Conservation (phyloP, 805 yeast species). For the Metschnikowia similis region DNA sequence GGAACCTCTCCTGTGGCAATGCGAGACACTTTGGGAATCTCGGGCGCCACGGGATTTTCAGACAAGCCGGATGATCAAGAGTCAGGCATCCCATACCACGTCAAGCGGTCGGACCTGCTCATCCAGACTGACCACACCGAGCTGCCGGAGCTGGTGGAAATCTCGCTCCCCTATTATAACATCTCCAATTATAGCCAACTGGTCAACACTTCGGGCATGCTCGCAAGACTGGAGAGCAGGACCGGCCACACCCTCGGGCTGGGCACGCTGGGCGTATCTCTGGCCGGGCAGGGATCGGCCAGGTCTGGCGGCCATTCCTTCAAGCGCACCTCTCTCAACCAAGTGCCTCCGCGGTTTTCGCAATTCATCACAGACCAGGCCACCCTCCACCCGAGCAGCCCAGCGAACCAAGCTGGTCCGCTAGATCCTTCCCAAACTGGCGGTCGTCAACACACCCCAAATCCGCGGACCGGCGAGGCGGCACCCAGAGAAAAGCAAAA, state of each 20-base stretch:
- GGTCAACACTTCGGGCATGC: slow-evolving; percentile 13
- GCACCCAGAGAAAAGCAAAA: not conserved
- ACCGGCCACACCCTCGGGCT: slow-evolving; percentile 1
- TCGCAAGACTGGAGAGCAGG: slow-evolving; percentile 25
- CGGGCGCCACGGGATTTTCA: not conserved
- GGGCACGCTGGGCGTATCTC: not conserved
- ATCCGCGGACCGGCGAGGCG: not conserved
- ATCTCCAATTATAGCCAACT: slow-evolving; percentile 13
- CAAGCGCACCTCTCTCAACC: slow-evolving; percentile 19
- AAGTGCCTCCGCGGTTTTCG: slow-evolving; percentile 39
- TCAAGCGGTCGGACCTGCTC: slow-evolving; percentile 3
- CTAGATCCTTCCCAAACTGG: not conserved
- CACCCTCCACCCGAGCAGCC: slow-evolving; percentile 6
- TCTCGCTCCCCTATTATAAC: slow-evolving; percentile 10
- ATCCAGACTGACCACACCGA: slow-evolving; percentile 8
- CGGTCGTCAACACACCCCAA: not conserved
- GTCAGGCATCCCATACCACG: not conserved
- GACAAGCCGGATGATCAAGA: not conserved
- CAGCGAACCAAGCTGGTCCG: not conserved
- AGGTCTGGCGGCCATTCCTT: not conserved
- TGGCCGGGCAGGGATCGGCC: not conserved
- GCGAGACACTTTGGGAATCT: not conserved
- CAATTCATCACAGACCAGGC: slow-evolving; percentile 37
- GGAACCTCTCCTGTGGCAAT: not conserved
- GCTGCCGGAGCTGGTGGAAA: slow-evolving; percentile 9